Conservation (phyloP, 2,329 filamentous ascomycete genomes). For the Diaporthe destruens region DNA sequence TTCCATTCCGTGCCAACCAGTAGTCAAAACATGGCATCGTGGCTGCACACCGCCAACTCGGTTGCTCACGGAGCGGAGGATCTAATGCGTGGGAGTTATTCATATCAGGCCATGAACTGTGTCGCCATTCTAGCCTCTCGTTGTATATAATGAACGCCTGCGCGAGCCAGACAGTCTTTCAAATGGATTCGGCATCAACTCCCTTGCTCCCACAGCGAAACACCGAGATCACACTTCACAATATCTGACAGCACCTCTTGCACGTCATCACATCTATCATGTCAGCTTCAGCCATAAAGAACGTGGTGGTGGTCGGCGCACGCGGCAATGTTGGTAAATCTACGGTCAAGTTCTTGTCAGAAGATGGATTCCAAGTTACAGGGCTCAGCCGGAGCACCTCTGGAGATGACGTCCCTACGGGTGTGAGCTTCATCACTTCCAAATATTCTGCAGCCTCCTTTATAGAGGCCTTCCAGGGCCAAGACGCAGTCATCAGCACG, state of each 20-base stretch:
- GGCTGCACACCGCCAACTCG: neutral
- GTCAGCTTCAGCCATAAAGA: neutral
- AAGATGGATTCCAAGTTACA: neutral
- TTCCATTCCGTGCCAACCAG: neutral
- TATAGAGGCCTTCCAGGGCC: neutral
- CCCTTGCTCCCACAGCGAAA: neutral
- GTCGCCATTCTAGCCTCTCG: neutral
- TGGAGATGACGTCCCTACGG: neutral
- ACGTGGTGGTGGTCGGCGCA: neutral
- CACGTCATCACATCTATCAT: neutral
- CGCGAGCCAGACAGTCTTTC: neutral
- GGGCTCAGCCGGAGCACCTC: neutral
- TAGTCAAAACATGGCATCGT: neutral
- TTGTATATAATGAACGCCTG: neutral
- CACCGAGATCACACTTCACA: neutral
- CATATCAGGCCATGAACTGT: neutral
- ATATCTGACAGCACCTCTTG: neutral
- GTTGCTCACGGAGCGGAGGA: neutral
- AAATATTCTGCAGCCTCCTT: neutral
- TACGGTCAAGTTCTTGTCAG: neutral
- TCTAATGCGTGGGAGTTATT: neutral
- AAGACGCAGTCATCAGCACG: conserved; percentile 2
- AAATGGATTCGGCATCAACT: neutral
- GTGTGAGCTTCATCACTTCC: neutral
- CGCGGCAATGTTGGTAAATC: conserved; percentile 1